These are phyloP conservation scores for Oryza meyeriana DNA, from an alignment of 176 grass and related monocot species.

Conservation along the genomic window DNA sequence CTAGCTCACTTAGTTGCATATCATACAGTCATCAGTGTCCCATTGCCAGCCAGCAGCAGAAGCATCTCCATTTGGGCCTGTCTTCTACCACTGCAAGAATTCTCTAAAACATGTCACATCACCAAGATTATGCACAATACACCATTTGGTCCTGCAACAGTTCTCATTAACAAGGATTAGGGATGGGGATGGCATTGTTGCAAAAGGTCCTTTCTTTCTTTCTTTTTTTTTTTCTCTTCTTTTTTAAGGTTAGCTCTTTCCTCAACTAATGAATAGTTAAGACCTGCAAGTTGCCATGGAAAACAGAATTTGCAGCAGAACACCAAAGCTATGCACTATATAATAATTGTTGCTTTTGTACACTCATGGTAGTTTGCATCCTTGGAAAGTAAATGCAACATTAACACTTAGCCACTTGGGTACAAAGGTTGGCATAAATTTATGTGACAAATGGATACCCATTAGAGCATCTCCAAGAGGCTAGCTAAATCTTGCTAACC, in stretches of 20 bases:
- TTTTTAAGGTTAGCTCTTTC: background rate
- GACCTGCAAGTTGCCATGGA: background rate
- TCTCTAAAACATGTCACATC: slow-evolving; percentile 12
- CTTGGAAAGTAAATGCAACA: background rate
- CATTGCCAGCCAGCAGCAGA: slow-evolving; percentile 9
- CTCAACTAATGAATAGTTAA: background rate
- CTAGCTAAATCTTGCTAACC: no score
- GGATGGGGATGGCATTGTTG: background rate
- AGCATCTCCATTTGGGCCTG: slow-evolving; percentile 27
- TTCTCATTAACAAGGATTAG: background rate
- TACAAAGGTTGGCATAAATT: background rate
- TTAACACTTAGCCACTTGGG: background rate
- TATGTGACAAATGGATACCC: background rate
- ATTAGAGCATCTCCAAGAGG: no score
- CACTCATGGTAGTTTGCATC: background rate
- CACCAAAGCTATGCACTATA: background rate
- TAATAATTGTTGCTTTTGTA: background rate
- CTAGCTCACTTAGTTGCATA: background rate
- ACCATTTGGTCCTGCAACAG: background rate
- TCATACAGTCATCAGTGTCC: background rate
- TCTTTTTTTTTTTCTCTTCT: no score
- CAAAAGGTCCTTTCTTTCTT: background rate
- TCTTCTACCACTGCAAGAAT: background rate
- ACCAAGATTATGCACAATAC: slow-evolving; percentile 4
- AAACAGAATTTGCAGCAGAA: background rate